Conservation (phyloP, 768 basidiomycete species). For the Boletus pseudo-olivaceus region DNA sequence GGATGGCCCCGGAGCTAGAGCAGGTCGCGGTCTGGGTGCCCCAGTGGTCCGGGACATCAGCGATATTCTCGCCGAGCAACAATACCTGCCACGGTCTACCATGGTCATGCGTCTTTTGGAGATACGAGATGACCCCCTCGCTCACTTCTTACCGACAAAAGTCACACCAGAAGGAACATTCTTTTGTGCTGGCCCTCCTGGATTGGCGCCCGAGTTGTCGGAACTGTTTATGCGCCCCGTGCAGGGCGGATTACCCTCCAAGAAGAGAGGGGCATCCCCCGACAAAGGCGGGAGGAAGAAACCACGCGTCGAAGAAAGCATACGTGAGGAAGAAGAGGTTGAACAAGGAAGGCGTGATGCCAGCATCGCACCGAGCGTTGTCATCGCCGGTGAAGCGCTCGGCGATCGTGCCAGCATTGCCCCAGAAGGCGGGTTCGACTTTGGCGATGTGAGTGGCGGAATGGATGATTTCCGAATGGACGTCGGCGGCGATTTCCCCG, state of each 20-base stretch:
- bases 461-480: constrained; percentile 76
- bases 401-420: constrained; percentile 52
- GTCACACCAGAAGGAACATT: constrained; percentile 67
- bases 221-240: constrained; percentile 83
- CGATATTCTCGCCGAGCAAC: constrained; percentile 74
- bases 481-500: constrained; percentile 45
- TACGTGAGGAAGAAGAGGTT: constrained; percentile 52
- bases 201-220: constrained; percentile 75
- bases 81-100: constrained; percentile 81
- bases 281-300: constrained; percentile 57
- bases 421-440: constrained; percentile 57
- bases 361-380: constrained; percentile 60
- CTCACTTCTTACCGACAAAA: constrained; percentile 83
- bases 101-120: constrained; percentile 83
- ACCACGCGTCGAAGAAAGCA: constrained; percentile 51
- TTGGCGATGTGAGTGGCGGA: constrained; percentile 50
- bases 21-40: constrained; percentile 57
- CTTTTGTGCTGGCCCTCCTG: constrained; percentile 83
- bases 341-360: constrained; percentile 69
- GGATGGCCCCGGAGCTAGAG: constrained; percentile 53
- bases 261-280: constrained; percentile 59
- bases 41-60: constrained; percentile 56
- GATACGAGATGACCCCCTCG: constrained; percentile 78
- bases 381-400: constrained; percentile 52
- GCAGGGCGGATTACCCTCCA: constrained; percentile 43